Percentiles rank a stretch among this genome's conserved stretches.
Evolutionary conservation across 1,284 basidiomycete genomes (phyloP).

Genomic region (Cronartium ribicola): DNA sequence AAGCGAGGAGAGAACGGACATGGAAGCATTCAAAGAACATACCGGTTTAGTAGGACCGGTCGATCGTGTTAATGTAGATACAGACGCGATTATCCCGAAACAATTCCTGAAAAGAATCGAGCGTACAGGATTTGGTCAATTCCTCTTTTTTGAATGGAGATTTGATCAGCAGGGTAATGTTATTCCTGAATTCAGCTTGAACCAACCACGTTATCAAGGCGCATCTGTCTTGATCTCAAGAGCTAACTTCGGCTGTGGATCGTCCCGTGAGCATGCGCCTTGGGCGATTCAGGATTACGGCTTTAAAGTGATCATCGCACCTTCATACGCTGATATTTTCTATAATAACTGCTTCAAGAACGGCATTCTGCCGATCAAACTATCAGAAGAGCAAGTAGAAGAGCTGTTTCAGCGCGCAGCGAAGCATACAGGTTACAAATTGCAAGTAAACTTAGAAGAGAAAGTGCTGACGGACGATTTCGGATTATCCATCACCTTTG

Average conservation of each 20-base stretch:
- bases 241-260: slow-evolving; percentile 51
- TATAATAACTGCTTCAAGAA: slow-evolving; percentile 50
- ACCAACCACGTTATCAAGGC: slow-evolving; percentile 47
- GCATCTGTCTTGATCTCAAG: slow-evolving; percentile 49
- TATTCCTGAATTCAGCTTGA: slow-evolving; percentile 48
- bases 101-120: slow-evolving; percentile 52
- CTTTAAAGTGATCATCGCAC: slow-evolving; percentile 49
- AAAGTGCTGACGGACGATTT: too few species aligned
- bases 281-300: slow-evolving; percentile 51
- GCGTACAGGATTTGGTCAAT: slow-evolving; percentile 49
- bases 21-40: slow-evolving; percentile 49
- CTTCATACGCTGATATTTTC: slow-evolving; percentile 50
- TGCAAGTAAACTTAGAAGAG: too few species aligned
- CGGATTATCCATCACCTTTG: too few species aligned
- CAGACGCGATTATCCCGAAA: slow-evolving; percentile 51
- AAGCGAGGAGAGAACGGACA: slow-evolving; percentile 47
- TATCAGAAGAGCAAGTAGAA: slow-evolving; percentile 46
- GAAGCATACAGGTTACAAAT: too few species aligned
- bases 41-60: slow-evolving; percentile 50
- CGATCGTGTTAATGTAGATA: slow-evolving; percentile 50
- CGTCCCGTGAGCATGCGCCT: slow-evolving; percentile 49
- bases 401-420: too few species aligned
- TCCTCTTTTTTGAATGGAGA: slow-evolving; percentile 49
- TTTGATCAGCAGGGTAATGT: slow-evolving; percentile 50
- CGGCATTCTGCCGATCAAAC: slow-evolving; percentile 47